These are phyloP conservation scores for Daldinia vernicosa DNA, from an alignment of 495 filamentous ascomycete species.

Conservation along the genomic window DNA sequence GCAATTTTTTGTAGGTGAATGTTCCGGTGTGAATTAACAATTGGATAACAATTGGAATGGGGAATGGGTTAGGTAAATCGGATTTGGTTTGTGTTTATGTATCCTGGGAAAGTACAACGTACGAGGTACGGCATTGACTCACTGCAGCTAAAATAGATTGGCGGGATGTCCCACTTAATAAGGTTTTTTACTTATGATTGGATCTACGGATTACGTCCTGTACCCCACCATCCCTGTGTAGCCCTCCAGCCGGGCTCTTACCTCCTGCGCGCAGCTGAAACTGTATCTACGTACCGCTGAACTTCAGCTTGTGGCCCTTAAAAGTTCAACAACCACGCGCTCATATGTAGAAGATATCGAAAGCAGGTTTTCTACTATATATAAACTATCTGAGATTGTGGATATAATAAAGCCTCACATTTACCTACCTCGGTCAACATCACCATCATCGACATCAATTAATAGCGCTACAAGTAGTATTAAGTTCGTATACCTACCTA, in stretches of 20 bases:
- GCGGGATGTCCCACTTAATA: conserved; percentile 29
- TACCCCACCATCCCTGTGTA: conserved; percentile 1
- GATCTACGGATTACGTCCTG: conserved; percentile 26
- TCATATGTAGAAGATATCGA: background rate
- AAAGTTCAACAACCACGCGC: background rate
- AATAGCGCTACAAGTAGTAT: background rate
- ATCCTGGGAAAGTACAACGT: conserved; percentile 8
- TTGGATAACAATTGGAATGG: no score
- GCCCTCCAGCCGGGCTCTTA: no score
- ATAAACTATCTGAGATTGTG: no score
- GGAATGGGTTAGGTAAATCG: conserved; percentile 2
- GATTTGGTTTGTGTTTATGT: conserved; percentile 1
- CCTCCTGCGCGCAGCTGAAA: conserved; percentile 20
- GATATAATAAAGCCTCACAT: background rate
- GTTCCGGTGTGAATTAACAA: background rate
- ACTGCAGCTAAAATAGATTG: conserved; percentile 27
- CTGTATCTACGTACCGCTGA: conserved; percentile 4
- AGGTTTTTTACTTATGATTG: conserved; percentile 28
- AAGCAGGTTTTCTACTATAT: background rate
- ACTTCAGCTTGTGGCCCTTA: background rate
- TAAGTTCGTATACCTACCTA: no score
- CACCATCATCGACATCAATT: background rate
- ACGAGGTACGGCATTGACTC: conserved; percentile 33
- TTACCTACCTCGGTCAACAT: background rate
- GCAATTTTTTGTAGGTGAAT: background rate